Percentiles rank a stretch among this genome's conserved stretches.
These are phyloP conservation scores for Coriaria nepalensis DNA, from an alignment of 306 rosid species.

Conservation along the genomic window DNA sequence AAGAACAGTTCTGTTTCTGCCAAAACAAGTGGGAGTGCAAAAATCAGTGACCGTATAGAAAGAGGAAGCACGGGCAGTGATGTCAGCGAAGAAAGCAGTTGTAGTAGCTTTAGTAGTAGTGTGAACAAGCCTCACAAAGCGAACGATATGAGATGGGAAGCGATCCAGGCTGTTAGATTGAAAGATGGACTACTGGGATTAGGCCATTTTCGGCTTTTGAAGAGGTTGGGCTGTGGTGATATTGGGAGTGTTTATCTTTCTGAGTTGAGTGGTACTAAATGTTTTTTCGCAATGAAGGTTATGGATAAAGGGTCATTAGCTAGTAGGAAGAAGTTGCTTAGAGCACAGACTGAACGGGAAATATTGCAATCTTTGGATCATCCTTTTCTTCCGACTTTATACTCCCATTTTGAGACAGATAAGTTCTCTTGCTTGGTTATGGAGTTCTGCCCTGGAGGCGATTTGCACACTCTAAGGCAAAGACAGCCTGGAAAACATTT, in stretches of 20 bases:
- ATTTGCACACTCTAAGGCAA: conserved; percentile 91
- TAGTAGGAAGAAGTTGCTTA: conserved; percentile 85
- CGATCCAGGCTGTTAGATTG: conserved; percentile 74
- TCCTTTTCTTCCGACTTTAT: conserved; percentile 91
- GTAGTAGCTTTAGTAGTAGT: conserved; percentile 91
- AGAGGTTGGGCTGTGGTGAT: conserved; percentile 98
- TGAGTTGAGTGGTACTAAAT: conserved; percentile 89
- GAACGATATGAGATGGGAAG: conserved; percentile 98
- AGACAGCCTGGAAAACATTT: conserved; percentile 97
- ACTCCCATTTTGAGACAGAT: conserved; percentile 94
- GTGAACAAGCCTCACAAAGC: conserved; percentile 93
- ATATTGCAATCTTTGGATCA: conserved; percentile 90
- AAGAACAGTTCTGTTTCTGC: conserved; percentile 73
- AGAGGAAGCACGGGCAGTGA: conserved; percentile 98
- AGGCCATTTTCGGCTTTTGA: conserved; percentile 75
- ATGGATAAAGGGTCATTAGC: conserved; percentile 98
- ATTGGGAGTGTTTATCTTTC: conserved; percentile 96
- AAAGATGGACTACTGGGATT: conserved; percentile 79
- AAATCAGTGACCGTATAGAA: conserved; percentile 80
- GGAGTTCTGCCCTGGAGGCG: conserved; percentile 99
- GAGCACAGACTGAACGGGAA: conserved; percentile 97
- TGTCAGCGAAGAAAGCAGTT: conserved; percentile 88
- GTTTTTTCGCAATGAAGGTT: conserved; percentile 95
- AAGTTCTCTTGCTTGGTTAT: conserved; percentile 96
- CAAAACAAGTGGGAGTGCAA: conserved; percentile 84